These are phyloP conservation scores for Sarcomyxa edulis DNA, from an alignment of 768 basidiomycete species.

Conservation along the genomic window DNA sequence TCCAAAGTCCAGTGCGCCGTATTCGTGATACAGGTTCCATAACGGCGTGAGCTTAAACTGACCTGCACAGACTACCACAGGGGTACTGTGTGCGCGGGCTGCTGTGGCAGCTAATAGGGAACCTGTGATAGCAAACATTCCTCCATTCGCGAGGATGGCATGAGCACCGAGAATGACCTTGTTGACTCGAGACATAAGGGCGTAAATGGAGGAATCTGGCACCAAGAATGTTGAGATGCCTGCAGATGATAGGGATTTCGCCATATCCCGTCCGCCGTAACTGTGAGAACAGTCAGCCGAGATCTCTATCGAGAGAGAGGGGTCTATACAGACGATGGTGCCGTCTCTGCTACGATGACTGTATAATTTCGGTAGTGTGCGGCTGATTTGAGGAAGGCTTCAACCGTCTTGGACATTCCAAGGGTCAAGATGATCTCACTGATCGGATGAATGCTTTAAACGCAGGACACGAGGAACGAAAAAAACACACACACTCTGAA, in stretches of 20 bases:
- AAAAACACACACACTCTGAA: slow-evolving; percentile 70
- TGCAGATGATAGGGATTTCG: slow-evolving; percentile 69
- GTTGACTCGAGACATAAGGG: slow-evolving; percentile 94
- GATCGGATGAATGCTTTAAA: neutral
- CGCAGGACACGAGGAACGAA: too few species aligned
- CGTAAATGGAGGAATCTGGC: slow-evolving; percentile 93
- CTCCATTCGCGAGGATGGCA: slow-evolving; percentile 94
- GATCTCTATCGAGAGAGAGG: slow-evolving; percentile 4
- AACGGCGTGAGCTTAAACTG: slow-evolving; percentile 95
- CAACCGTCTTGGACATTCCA: slow-evolving; percentile 92
- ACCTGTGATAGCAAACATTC: slow-evolving; percentile 87
- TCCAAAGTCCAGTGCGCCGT: slow-evolving; percentile 79
- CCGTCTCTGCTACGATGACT: slow-evolving; percentile 93
- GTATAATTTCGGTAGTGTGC: slow-evolving; percentile 90
- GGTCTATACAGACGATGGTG: slow-evolving; percentile 75
- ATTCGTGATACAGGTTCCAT: slow-evolving; percentile 86
- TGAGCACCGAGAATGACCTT: slow-evolving; percentile 95
- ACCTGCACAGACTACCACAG: slow-evolving; percentile 90
- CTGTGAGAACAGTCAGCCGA: slow-evolving; percentile 31
- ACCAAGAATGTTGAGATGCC: slow-evolving; percentile 95
- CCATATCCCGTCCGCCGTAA: slow-evolving; percentile 83
- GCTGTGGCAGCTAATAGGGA: slow-evolving; percentile 82
- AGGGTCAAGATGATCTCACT: slow-evolving; percentile 95
- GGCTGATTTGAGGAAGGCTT: slow-evolving; percentile 88
- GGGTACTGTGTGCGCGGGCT: slow-evolving; percentile 85